Evolutionary conservation across 2,329 filamentous ascomycete genomes (phyloP), one percentile per base, ranked within the genome.

Genomic region (Leptographium wingfieldii): DNA sequence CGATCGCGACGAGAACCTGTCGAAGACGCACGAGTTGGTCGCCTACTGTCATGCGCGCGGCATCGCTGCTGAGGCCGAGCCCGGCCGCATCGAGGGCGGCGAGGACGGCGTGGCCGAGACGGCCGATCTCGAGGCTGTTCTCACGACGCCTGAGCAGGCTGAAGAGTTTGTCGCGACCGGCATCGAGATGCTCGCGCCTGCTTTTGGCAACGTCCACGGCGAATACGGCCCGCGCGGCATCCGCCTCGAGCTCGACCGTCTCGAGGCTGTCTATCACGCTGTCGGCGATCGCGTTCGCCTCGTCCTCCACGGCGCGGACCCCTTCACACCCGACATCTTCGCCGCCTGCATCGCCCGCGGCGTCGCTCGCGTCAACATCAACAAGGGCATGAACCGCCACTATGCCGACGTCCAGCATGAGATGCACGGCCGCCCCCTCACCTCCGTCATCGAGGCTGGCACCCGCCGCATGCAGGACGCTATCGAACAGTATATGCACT

Each of bases 201-300:
- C 85, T 0, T 88, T 90, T 72, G 87, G 87, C 3, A 90, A 90
- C 66, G 83, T 90, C 53, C 87, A 90, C 71, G 87, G 87, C 6
- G 81, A 84, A 65, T 90, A 90, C 70, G 86, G 86, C 0, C 78
- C 82, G 0, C 72, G 80, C 19, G 86, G 86, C 0, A 81, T 84
- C 29, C 75, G 78, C 68, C 70, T 87, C 22, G 84, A 87, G 66
- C 86, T 82, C 68, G 80, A 73, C 33, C 68, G 74, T 3, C 71
- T 82, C 3, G 68, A 73, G n/a, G 69, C 66, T 22, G 76, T 79
- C 65, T 73, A 74, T 65, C 66, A 66, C 56, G 70, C 70, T 7
- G 76, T 78, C 5, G 74, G 75, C 57, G 74, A 76, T 63, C 67
- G 71, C 22, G 77, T 79, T 52, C 68, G 73, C 55, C 68, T 79